Evolutionary conservation across 2,329 filamentous ascomycete species (phyloP).

Genomic region (Fusarium marasasianum): DNA sequence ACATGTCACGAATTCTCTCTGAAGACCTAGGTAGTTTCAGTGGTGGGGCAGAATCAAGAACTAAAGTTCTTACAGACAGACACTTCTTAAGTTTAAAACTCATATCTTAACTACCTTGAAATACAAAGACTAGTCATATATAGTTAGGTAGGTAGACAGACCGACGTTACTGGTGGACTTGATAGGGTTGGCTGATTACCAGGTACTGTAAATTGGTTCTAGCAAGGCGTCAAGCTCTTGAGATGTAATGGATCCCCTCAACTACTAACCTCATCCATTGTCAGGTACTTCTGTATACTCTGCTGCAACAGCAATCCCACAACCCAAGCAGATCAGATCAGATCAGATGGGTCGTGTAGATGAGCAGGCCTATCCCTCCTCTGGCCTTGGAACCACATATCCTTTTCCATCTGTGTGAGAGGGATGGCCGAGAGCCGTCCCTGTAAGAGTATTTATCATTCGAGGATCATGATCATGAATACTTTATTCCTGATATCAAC

Average conservation of each 20-base stretch:
- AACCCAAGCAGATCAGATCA: not conserved
- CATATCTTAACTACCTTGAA: not conserved
- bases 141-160: not conserved
- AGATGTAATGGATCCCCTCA: not conserved
- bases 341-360: not conserved
- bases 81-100: not conserved
- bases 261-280: not conserved
- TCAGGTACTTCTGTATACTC: not conserved
- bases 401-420: not conserved
- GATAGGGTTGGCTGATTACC: not conserved
- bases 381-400: not conserved
- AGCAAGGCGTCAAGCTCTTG: not conserved
- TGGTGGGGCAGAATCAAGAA: not conserved
- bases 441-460: slow-evolving; percentile 20
- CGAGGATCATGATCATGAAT: slow-evolving; percentile 33
- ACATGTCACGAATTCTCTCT: not conserved
- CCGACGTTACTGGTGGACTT: not conserved
- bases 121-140: not conserved
- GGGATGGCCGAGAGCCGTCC: slow-evolving; percentile 1
- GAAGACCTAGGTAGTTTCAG: not conserved
- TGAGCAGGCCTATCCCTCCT: not conserved
- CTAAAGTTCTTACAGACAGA: not conserved
- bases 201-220: not conserved
- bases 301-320: slow-evolving; percentile 16
- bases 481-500: slow-evolving; percentile 24